Evolutionary conservation across 1,284 basidiomycete species (phyloP).

Genomic region (Ceratobasidium sp.): DNA sequence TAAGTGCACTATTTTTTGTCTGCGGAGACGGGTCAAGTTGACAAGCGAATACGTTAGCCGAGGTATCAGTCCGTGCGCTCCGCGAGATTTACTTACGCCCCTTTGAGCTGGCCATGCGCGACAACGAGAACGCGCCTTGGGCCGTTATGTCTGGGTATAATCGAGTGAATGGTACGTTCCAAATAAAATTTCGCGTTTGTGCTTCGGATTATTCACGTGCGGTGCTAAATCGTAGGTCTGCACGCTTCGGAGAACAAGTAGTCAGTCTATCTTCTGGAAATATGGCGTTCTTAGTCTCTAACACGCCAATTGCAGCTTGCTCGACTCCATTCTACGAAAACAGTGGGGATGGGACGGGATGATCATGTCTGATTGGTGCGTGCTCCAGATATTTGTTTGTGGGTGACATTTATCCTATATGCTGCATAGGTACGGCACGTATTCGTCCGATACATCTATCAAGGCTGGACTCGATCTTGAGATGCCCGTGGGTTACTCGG

Average conservation of each 20-base stretch:
- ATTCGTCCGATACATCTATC: constrained; percentile 63
- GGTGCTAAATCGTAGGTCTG: constrained; percentile 55
- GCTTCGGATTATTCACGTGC: not conserved
- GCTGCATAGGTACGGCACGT: constrained; percentile 63
- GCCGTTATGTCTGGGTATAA: constrained; percentile 47
- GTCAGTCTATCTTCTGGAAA: not conserved
- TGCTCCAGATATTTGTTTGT: constrained; percentile 14
- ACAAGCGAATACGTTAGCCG: constrained; percentile 58
- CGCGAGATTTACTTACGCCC: constrained; percentile 76
- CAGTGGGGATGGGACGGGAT: constrained; percentile 74
- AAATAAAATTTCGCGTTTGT: constrained; percentile 43
- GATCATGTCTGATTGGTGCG: constrained; percentile 69
- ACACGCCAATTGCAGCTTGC: constrained; percentile 50
- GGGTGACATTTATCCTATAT: constrained; percentile 31
- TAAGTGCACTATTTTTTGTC: not conserved
- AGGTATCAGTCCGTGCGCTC: constrained; percentile 67
- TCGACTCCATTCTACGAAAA: constrained; percentile 65
- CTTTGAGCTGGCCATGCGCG: constrained; percentile 53
- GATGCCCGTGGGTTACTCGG: constrained; percentile 55
- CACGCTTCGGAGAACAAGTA: constrained; percentile 33
- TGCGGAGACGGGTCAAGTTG: constrained; percentile 36
- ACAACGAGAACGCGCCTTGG: constrained; percentile 42
- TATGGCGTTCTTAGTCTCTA: constrained; percentile 48
- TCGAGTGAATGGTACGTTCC: constrained; percentile 51
- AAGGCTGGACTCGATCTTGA: constrained; percentile 69